Evolutionary conservation across 2,329 filamentous ascomycete species (phyloP).

Genomic region (Moelleriella libera): DNA sequence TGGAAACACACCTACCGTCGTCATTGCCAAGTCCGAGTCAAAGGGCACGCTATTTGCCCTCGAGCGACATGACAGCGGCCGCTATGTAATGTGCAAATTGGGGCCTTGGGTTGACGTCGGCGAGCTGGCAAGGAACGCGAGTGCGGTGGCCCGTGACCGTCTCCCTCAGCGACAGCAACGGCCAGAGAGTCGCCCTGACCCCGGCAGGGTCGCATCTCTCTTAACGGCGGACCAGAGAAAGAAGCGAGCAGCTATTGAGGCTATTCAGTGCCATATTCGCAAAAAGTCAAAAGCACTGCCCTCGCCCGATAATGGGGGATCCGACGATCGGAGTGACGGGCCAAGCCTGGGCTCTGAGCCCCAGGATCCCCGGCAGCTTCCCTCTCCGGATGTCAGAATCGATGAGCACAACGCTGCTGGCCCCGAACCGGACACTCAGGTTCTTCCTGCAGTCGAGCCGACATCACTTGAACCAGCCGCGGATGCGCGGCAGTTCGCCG

Average conservation of each 20-base stretch:
- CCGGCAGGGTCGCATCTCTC: conserved; percentile 25
- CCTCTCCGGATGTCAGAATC: conserved; percentile 4
- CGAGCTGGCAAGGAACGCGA: conserved; percentile 34
- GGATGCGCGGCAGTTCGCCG: conserved; percentile 25
- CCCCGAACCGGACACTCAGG: background rate
- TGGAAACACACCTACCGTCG: conserved; percentile 36
- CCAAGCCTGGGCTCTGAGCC: conserved; percentile 4
- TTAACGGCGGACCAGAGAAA: conserved; percentile 36
- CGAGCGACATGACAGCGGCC: conserved; percentile 46
- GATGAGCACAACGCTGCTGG: background rate
- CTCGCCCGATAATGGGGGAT: conserved; percentile 20
- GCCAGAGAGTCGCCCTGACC: conserved; percentile 7
- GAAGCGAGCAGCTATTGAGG: conserved; percentile 46
- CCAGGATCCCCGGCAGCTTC: conserved; percentile 5
- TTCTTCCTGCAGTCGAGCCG: background rate
- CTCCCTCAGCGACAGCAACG: conserved; percentile 10
- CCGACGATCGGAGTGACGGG: conserved; percentile 7
- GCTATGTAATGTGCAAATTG: conserved; percentile 57
- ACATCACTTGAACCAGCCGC: conserved; percentile 1
- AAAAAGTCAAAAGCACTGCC: conserved; percentile 33
- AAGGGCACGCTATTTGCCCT: conserved; percentile 42
- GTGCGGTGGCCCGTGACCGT: conserved; percentile 18
- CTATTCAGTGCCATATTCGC: conserved; percentile 46
- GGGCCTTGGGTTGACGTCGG: conserved; percentile 50
- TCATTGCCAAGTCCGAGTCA: conserved; percentile 46